Conservation (phyloP, 2,329 filamentous ascomycete genomes). For the Moelleriella libera region DNA sequence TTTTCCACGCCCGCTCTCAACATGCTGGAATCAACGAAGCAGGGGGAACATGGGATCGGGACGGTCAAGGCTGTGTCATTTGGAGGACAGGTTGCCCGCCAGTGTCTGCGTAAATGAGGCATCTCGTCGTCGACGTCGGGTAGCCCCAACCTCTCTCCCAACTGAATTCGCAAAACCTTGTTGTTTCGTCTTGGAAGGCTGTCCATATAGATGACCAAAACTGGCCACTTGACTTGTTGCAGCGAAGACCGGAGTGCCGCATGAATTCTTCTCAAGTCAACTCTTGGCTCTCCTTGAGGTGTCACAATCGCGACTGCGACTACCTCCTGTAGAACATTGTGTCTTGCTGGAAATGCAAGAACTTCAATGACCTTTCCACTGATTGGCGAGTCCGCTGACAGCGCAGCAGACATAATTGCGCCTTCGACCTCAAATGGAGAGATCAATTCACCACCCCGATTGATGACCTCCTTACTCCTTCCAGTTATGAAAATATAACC, state of each 20-base stretch:
- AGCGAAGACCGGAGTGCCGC: slow-evolving; percentile 29
- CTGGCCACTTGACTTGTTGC: slow-evolving; percentile 38
- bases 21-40: slow-evolving; percentile 15
- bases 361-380: slow-evolving; percentile 31
- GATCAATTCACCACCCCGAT: slow-evolving; percentile 43
- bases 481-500: slow-evolving; percentile 40
- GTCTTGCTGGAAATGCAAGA: slow-evolving; percentile 37
- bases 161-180: slow-evolving; percentile 40
- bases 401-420: slow-evolving; percentile 32
- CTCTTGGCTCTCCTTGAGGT: slow-evolving; percentile 23
- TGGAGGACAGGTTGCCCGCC: slow-evolving; percentile 32
- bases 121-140: slow-evolving; percentile 28
- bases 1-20: slow-evolving; percentile 12
- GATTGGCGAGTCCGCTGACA: slow-evolving; percentile 24
- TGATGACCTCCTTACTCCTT: slow-evolving; percentile 42
- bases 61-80: slow-evolving; percentile 29
- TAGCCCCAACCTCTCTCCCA: slow-evolving; percentile 32
- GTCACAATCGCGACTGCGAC: slow-evolving; percentile 39
- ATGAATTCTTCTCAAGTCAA: slow-evolving; percentile 34
- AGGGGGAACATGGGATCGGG: slow-evolving; percentile 21
- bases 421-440: slow-evolving; percentile 46
- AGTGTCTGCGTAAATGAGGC: slow-evolving; percentile 29
- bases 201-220: slow-evolving; percentile 38
- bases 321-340: slow-evolving; percentile 40
- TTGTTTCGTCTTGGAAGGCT: slow-evolving; percentile 40